Percentiles rank a stretch among this genome's conserved stretches.
Evolutionary conservation across 2,329 filamentous ascomycete genomes (phyloP).

Genomic region (Exophiala aquamarina): DNA sequence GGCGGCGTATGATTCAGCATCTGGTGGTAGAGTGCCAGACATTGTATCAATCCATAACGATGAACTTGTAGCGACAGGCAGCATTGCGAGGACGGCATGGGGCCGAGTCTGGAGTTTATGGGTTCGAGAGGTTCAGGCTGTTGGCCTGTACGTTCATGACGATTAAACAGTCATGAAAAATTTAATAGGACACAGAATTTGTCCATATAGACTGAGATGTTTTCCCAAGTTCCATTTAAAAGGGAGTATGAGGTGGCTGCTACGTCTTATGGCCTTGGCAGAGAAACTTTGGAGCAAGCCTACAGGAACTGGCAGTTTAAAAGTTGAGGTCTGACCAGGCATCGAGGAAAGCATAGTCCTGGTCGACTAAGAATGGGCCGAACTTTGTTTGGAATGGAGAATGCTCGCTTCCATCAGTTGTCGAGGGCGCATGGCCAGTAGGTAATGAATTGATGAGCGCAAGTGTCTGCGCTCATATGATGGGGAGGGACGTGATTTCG

Average conservation of each 20-base stretch:
- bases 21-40: background rate
- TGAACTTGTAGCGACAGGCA: slow-evolving; percentile 1
- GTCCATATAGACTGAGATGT: too few relatives aligned
- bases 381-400: slow-evolving; percentile 1
- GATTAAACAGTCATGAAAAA: too few relatives aligned
- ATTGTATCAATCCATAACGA: slow-evolving; percentile 12
- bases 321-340: background rate
- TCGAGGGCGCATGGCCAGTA: background rate
- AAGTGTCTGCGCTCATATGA: background rate
- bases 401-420: background rate
- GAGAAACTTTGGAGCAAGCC: too few relatives aligned
- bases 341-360: background rate
- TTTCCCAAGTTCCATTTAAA: too few relatives aligned
- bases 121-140: slow-evolving; percentile 13
- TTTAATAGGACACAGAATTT: too few relatives aligned
- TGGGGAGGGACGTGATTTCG: background rate
- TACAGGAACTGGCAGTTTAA: too few relatives aligned
- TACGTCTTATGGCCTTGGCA: too few relatives aligned
- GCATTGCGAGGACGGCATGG: background rate
- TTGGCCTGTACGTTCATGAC: slow-evolving; percentile 15
- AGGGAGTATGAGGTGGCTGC: too few relatives aligned
- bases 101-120: slow-evolving; percentile 16
- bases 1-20: background rate
- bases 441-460: background rate
- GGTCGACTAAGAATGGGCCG: background rate